Conservation (phyloP, 352 stramenopile species). For the Sclerospora graminicola region DNA sequence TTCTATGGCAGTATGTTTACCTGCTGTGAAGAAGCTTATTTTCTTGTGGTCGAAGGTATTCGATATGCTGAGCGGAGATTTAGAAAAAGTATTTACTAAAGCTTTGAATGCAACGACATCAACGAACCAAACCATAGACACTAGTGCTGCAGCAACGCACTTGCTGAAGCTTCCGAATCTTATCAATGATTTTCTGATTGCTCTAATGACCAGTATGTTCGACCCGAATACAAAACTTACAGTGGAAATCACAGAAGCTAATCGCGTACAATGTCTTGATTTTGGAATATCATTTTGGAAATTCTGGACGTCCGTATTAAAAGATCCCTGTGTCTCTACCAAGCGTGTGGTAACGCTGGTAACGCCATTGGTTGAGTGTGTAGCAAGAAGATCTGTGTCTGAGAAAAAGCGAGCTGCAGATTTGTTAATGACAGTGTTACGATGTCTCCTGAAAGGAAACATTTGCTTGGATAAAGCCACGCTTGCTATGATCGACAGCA, state of each 20-base stretch:
- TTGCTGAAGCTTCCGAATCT: constrained; percentile 59
- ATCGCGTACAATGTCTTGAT: constrained; percentile 54
- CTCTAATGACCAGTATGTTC: constrained; percentile 42
- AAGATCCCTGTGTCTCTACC: constrained; percentile 34
- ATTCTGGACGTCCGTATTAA: constrained; percentile 49
- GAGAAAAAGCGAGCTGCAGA: constrained; percentile 59
- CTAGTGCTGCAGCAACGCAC: constrained; percentile 17
- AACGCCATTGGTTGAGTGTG: constrained; percentile 40
- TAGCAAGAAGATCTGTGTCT: constrained; percentile 29
- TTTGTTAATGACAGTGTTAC: constrained; percentile 55
- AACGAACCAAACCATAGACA: constrained; percentile 24
- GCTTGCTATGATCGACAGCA: constrained; percentile 35
- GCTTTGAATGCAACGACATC: constrained; percentile 12
- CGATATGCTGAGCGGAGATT: constrained; percentile 33
- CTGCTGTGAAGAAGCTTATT: constrained; percentile 61
- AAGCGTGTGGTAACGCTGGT: constrained; percentile 49
- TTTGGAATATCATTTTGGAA: constrained; percentile 67
- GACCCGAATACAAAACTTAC: constrained; percentile 7
- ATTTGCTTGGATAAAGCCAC: constrained; percentile 42
- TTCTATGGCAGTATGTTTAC: constrained; percentile 32
- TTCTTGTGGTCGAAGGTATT: constrained; percentile 72
- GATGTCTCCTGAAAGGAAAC: constrained; percentile 36
- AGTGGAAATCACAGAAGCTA: constrained; percentile 32
- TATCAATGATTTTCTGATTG: constrained; percentile 64
- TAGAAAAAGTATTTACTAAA: constrained; percentile 26